Percentiles rank a stretch among this genome's conserved stretches.
Evolutionary conservation across 768 basidiomycete genomes (phyloP).

Genomic region (Stropharia rugosoannulata): DNA sequence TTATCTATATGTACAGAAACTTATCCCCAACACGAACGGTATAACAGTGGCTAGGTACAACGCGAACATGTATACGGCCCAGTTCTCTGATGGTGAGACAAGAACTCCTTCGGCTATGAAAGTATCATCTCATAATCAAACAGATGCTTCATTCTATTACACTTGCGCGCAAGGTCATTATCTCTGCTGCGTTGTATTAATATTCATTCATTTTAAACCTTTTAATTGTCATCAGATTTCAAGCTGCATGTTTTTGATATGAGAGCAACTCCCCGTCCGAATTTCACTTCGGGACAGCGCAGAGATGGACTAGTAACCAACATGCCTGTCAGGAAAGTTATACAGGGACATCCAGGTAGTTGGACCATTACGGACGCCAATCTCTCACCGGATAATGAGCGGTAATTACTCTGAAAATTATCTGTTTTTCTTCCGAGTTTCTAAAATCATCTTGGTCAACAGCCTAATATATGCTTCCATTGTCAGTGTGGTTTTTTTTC

Average conservation of each 20-base stretch:
- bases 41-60: slow-evolving; percentile 74
- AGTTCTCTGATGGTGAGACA: slow-evolving; percentile 68
- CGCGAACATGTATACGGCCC: slow-evolving; percentile 81
- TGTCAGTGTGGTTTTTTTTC: slow-evolving; percentile 36
- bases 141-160: slow-evolving; percentile 91
- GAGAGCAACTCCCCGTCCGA: slow-evolving; percentile 39
- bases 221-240: slow-evolving; percentile 55
- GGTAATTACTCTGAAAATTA: slow-evolving; percentile 34
- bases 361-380: slow-evolving; percentile 98
- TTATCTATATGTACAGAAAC: slow-evolving; percentile 40
- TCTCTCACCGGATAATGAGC: slow-evolving; percentile 85
- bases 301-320: slow-evolving; percentile 35
- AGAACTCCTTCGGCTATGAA: neutral
- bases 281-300: slow-evolving; percentile 19
- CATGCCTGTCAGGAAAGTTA: slow-evolving; percentile 56
- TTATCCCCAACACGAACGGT: slow-evolving; percentile 79
- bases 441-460: neutral
- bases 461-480: slow-evolving; percentile 95
- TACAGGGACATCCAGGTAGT: slow-evolving; percentile 71
- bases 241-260: slow-evolving; percentile 87
- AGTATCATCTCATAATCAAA: slow-evolving; percentile 1
- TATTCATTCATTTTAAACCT: slow-evolving; percentile 1
- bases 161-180: slow-evolving; percentile 79
- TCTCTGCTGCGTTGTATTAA: neutral
- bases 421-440: neutral